Base-by-base conservation (phyloP, 1,284 basidiomycete species). In the Ustilago cynodontis region DNA sequence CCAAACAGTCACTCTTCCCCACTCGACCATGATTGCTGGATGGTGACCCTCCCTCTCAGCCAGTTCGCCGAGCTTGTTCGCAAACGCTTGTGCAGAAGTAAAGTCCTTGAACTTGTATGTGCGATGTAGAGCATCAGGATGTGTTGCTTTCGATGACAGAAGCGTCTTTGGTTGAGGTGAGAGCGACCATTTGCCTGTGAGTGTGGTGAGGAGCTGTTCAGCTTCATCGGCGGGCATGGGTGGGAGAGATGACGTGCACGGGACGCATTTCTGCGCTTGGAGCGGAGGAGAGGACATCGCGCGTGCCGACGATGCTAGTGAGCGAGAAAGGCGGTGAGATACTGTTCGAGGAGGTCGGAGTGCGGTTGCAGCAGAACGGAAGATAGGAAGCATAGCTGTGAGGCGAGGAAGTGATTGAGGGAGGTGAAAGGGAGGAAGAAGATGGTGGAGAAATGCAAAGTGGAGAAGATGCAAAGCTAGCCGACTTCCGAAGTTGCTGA, bases 41-140 rank as follows among this genome's bases (percentile, higher is more conserved):
- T 85, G 84, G 45, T 85, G 84, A 0, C 79, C 78, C 31, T 85
- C 56, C 4, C 22, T 41, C 39, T 85, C 84, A 1, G 84, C 78
- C n/a, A 77, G 60, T 24, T 59, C 54, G 5, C 77, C 84, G 29
- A 85, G 59, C 26, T 51, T 41, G 26, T 71, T 60, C 2, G 76
- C 64, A 52, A 85, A 85, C 5, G 64, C 51, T 10, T 78, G 62
- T 20, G 82, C 82, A 1, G 79, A 68, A 1, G 55, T 59, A 51
- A 74, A 85, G 57, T 84, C 79, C 37, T 72, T 74, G 66, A 86
- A 86, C 39, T 67, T 68, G 66, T 80, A 85, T 26, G 75, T 78
- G 24, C 76, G 66, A 35, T 77, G 80, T 26, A 85, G 68, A 4
- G 78, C 80, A 18, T 65, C 61, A 0, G 76, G 73, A 29, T 76